Evolutionary conservation across 257 asterid species (phyloP), one percentile per base, ranked within the genome.

Genomic region (Salvia splendens): DNA sequence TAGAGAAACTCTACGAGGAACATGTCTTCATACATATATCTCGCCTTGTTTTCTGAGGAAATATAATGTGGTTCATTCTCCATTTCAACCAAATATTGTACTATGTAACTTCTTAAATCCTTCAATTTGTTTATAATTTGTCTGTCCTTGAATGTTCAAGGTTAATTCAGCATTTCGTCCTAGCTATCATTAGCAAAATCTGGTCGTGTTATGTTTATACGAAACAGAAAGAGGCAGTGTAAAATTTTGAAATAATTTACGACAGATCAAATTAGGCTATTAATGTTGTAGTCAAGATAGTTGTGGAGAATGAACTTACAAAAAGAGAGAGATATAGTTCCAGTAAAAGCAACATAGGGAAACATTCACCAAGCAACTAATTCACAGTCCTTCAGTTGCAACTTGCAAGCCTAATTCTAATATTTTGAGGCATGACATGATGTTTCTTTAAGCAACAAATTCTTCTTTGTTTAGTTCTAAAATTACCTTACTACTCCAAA

Each of bases 351-450:
- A 49, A 41, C 55, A 57, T 16, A 6, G 42, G 51, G 11, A 8
- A 33, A 54, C 65, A 32, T 51, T 71, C n/a, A 24, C 47, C 67
- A 61, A 53, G 30, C 24, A 40, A 24, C 65, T 59, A 65, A 52
- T 41, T 40, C 32, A n/a, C 48, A 43, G 51, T 16, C 65, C 48
- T 35, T 59, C 62, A 63, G 56, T 20, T 40, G 57, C 24, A 53
- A 63, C 41, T 20, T 40, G 50, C 24, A 53, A 55, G 57, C 41
- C 17, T 54, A n/a, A n/a, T n/a, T n/a, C n/a, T n/a, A n/a, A n/a
- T n/a, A n/a, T n/a, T n/a, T n/a, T n/a, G n/a, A n/a, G n/a, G n/a
- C 14, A 15, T 17, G 32, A 61, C 60, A 47, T 16, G 48, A n/a
- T n/a, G n/a, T 52, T 24, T 47, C 46, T 38, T 38, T 36, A 36